Evolutionary conservation across 306 rosid species (phyloP), one percentile per base, ranked within the genome.

Genomic region (Boehmeria nivea): DNA sequence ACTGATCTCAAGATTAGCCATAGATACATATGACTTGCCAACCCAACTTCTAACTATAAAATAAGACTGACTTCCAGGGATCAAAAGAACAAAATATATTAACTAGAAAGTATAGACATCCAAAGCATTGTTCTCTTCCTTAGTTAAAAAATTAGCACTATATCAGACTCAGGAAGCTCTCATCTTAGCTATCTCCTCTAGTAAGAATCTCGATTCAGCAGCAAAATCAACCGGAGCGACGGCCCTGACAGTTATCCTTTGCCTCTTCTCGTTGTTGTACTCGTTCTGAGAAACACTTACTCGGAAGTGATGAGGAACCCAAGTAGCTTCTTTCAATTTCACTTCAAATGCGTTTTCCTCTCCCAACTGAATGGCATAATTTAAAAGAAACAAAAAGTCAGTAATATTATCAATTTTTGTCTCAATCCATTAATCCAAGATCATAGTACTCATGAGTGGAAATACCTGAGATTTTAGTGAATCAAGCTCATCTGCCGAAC

Each of bases 401-500:
- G 60, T 22, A 28, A 28, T 28, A 28, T 28, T n/a, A n/a, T n/a
- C n/a, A 28, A 28, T 28, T 28, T 3, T 28, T 28, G 34, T 28
- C 8, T 28, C n/a, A 28, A 3, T 3, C 3, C 34, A 28, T 28
- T 28, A 28, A 28, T 28, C 34, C 34, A 28, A 28, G 34, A 28
- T 28, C 34, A 28, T 3, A 28, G 3, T 3, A 8, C 8, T 8
- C 34, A 28, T 28, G 3, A 3, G 5, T 28, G 3, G 34, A 28
- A 28, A 8, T 64, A 91, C 99, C 91, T 85, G 76, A 39, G 89
- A 72, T 67, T 60, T 83, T 27, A 87, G 65, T 46, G 47, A 52
- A 27, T 83, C 89, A 51, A 87, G 84, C 27, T 81, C 99, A 22
- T 85, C 85, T 12, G 99, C 96, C 51, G 99, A 72, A 77, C 95